Evolutionary conservation across 2,329 filamentous ascomycete species (phyloP).

Genomic region (Nannizzia gypsea): DNA sequence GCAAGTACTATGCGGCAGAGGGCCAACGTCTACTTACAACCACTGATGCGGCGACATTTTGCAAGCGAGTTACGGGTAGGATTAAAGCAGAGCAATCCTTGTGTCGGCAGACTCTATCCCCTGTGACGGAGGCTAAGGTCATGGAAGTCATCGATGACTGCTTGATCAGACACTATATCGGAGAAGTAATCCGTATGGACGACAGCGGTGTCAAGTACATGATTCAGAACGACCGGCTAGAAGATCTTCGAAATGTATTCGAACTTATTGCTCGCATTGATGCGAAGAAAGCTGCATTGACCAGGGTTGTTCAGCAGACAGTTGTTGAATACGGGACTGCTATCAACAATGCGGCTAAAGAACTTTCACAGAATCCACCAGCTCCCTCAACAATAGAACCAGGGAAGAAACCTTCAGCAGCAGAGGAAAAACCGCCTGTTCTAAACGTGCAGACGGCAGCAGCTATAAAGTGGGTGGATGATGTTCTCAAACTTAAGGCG

Average conservation of each 20-base stretch:
- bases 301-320: slow-evolving; percentile 57
- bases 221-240: slow-evolving; percentile 76
- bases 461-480: slow-evolving; percentile 90
- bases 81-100: slow-evolving; percentile 71
- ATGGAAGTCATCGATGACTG: slow-evolving; percentile 66
- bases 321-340: slow-evolving; percentile 70
- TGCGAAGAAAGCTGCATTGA: slow-evolving; percentile 56
- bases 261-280: slow-evolving; percentile 69
- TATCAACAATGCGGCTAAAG: slow-evolving; percentile 57
- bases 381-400: slow-evolving; percentile 25
- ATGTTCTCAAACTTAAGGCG: slow-evolving; percentile 71
- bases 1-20: slow-evolving; percentile 62
- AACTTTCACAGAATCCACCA: slow-evolving; percentile 44
- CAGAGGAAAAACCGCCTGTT: slow-evolving; percentile 39
- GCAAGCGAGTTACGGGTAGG: slow-evolving; percentile 60
- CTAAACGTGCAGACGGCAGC: slow-evolving; percentile 71
- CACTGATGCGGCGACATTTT: slow-evolving; percentile 70
- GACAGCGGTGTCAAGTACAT: slow-evolving; percentile 74
- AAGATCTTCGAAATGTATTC: slow-evolving; percentile 72
- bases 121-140: slow-evolving; percentile 60
- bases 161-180: slow-evolving; percentile 64
- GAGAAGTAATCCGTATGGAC: slow-evolving; percentile 74
- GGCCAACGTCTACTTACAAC: slow-evolving; percentile 62
- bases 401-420: slow-evolving; percentile 40
- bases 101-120: slow-evolving; percentile 69